Base-by-base conservation (phyloP, 139 green algal species). In the Auxenochlorella protothecoides region DNA sequence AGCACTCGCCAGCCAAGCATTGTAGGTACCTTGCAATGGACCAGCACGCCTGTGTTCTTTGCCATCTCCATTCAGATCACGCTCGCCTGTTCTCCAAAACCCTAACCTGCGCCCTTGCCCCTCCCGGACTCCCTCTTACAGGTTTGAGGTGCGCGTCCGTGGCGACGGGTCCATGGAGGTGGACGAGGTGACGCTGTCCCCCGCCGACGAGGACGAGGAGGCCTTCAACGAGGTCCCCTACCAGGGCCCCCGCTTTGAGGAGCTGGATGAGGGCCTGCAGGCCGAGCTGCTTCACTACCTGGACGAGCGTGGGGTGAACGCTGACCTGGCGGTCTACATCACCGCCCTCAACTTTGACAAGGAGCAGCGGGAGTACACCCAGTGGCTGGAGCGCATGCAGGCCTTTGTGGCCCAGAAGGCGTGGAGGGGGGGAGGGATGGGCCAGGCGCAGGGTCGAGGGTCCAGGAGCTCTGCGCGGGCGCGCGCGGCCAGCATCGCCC, bases 231-330 rank as follows among this genome's bases (percentile, higher is more conserved):
- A 92, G 27, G 27, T 57, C 11, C 55, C 66, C 9, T 16, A 61
- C 53, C 55, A 6, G 12, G 6, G 5, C 15, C 68, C 13, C 27
- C 27, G 27, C 5, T 93, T 91, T 78, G 76, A 88, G 27, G 86
- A 94, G 72, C 79, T 94, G 52, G 89, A 94, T 63, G 85, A 92
- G 60, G 84, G 84, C 57, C 72, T 94, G 72, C 88, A 92, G 76
- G 77, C 83, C 56, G 69, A 79, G 2, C 89, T 93, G 44, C 52
- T 80, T 2, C 70, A 84, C 51, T 93, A 85, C 73, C 70, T 93
- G 14, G 82, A 90, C 52, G 87, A 88, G 79, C 80, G 87, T 14
- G 86, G 86, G 6, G 68, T 90, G 44, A 79, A 80, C 53, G 56
- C 75, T 3, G 79, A 86, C 44, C 78, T 93, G 67, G 86, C 78